These are phyloP conservation scores for Acrodontium crateriforme DNA, from an alignment of 2,329 filamentous ascomycete genomes.

Conservation along the genomic window DNA sequence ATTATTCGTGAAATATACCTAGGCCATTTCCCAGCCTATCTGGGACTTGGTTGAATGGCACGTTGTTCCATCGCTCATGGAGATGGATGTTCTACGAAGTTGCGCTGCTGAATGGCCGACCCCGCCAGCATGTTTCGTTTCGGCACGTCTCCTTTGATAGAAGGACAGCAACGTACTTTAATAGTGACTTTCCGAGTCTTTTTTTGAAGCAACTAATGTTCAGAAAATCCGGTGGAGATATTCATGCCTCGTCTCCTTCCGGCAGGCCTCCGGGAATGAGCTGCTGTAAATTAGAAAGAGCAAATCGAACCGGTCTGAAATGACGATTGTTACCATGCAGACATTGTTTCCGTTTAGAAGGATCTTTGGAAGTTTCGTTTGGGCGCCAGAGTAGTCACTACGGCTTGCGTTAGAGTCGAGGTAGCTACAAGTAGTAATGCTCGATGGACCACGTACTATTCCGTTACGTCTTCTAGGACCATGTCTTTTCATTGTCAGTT, in stretches of 20 bases:
- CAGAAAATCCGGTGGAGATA: no score
- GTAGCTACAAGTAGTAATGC: not conserved
- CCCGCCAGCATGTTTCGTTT: no score
- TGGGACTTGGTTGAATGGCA: no score
- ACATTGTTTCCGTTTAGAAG: constrained; percentile 96
- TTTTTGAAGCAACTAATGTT: no score
- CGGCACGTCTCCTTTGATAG: no score
- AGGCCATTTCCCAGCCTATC: no score
- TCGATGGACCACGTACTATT: constrained; percentile 51
- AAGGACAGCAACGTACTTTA: no score
- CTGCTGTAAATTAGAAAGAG: constrained; percentile 4
- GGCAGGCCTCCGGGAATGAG: constrained; percentile 14
- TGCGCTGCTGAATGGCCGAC: no score
- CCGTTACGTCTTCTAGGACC: constrained; percentile 93
- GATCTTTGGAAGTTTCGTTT: constrained; percentile 80
- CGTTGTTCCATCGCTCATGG: no score
- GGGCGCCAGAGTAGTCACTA: constrained; percentile 83
- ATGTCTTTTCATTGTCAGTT: constrained; percentile 61
- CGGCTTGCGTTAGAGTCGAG: constrained; percentile 1
- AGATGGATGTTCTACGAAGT: no score
- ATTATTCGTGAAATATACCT: no score
- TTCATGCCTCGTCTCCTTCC: constrained; percentile 8
- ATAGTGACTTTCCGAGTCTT: no score
- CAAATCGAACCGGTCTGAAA: not conserved
- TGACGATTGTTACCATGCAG: constrained; percentile 63